These are phyloP conservation scores for Heterobasidion irregulare DNA, from an alignment of 1,284 basidiomycete genomes.

Conservation along the genomic window DNA sequence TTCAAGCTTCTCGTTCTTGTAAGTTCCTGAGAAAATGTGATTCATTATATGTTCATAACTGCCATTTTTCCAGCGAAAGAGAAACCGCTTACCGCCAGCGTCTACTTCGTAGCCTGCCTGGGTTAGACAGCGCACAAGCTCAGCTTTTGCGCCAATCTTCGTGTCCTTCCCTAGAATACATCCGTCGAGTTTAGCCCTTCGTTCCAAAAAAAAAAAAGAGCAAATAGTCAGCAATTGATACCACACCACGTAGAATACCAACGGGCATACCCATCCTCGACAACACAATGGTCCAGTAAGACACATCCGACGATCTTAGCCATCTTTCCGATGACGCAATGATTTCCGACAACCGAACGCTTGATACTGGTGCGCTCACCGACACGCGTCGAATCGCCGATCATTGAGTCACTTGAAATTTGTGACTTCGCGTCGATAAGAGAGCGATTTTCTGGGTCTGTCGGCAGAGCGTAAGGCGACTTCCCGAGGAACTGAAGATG, in stretches of 20 bases:
- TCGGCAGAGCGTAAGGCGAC: slow-evolving; percentile 44
- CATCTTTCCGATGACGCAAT: slow-evolving; percentile 84
- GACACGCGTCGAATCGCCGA: slow-evolving; percentile 77
- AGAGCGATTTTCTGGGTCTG: slow-evolving; percentile 50
- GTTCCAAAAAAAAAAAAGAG: neutral
- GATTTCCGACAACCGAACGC: slow-evolving; percentile 80
- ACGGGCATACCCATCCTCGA: slow-evolving; percentile 68
- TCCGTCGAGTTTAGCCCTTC: slow-evolving; percentile 83
- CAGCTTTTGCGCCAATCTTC: slow-evolving; percentile 72
- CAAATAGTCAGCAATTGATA: neutral
- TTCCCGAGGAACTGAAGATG: slow-evolving; percentile 39
- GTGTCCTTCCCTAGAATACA: slow-evolving; percentile 83
- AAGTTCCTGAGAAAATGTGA: slow-evolving; percentile 16
- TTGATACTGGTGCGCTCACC: slow-evolving; percentile 85
- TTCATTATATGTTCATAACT: neutral
- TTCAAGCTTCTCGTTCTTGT: slow-evolving; percentile 24
- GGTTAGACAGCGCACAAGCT: slow-evolving; percentile 78
- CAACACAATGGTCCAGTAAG: slow-evolving; percentile 82
- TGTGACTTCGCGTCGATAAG: slow-evolving; percentile 74
- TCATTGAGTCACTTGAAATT: slow-evolving; percentile 79
- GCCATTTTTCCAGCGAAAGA: neutral
- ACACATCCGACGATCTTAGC: slow-evolving; percentile 84
- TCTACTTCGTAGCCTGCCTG: slow-evolving; percentile 83
- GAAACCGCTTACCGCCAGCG: slow-evolving; percentile 47
- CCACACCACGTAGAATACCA: neutral